A percentile compares a stretch with the other conserved stretches of the same genome.
Conservation (phyloP, 192 early-diverging fungal genomes). For the Coemansia sp. region DNA sequence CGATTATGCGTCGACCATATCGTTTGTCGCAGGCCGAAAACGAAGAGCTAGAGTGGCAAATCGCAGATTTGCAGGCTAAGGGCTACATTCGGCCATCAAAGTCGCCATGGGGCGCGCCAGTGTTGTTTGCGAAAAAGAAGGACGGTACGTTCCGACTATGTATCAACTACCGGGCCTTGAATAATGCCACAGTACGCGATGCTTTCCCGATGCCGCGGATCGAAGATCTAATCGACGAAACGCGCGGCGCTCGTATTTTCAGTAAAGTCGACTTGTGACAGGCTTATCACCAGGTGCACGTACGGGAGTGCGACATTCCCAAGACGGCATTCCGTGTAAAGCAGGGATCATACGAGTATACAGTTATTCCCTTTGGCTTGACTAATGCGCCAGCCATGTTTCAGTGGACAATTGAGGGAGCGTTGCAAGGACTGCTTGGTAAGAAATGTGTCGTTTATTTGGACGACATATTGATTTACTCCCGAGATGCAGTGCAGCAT, state of each 20-base stretch:
- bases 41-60: constrained; percentile 13
- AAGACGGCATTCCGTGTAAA: constrained; percentile 59
- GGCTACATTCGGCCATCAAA: constrained; percentile 25
- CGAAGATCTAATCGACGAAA: constrained; percentile 46
- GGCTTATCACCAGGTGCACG: constrained; percentile 55
- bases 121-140: constrained; percentile 60
- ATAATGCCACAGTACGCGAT: constrained; percentile 54
- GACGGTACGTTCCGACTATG: constrained; percentile 57
- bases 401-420: constrained; percentile 55
- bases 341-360: constrained; percentile 55
- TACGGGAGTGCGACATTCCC: constrained; percentile 26
- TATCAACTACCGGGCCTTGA: constrained; percentile 60
- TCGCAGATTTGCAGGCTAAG: constrained; percentile 2
- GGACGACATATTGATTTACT: background rate
- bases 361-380: constrained; percentile 66
- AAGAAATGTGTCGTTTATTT: constrained; percentile 16
- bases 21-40: background rate
- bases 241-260: constrained; percentile 30
- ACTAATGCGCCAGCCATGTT: constrained; percentile 66
- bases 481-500: background rate
- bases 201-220: constrained; percentile 51
- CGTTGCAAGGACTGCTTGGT: constrained; percentile 38
- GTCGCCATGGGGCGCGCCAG: constrained; percentile 42
- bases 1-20: background rate
- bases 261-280: constrained; percentile 43